These are phyloP conservation scores for Sphaceloma murrayae DNA, from an alignment of 2,329 filamentous ascomycete species.

Conservation along the genomic window DNA sequence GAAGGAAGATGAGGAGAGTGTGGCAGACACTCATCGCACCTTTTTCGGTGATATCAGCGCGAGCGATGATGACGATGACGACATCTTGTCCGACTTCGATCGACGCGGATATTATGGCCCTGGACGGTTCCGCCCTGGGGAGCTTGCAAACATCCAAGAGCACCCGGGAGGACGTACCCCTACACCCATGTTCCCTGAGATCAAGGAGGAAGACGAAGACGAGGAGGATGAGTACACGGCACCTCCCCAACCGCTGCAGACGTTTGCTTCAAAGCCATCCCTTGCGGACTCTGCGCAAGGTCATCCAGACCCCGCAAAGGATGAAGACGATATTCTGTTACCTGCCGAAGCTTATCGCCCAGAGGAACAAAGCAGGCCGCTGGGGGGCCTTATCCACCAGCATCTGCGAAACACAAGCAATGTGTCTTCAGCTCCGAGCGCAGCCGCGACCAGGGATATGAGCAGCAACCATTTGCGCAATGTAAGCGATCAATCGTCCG, in stretches of 20 bases:
- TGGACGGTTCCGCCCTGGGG: conserved; percentile 26
- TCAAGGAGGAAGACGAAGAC: conserved; percentile 26
- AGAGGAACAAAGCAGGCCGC: conserved; percentile 6
- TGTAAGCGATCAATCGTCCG: conserved; percentile 71
- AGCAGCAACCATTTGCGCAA: conserved; percentile 67
- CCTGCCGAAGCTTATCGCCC: conserved; percentile 7
- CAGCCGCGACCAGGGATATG: conserved; percentile 48
- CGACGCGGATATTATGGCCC: conserved; percentile 19
- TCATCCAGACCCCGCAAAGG: conserved; percentile 4
- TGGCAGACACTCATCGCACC: conserved; percentile 29
- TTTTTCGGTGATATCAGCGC: conserved; percentile 33
- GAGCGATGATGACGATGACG: conserved; percentile 34
- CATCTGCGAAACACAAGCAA: conserved; percentile 72
- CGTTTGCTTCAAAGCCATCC: conserved; percentile 14
- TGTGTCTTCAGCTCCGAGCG: conserved; percentile 30
- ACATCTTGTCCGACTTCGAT: conserved; percentile 22
- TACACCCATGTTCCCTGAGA: conserved; percentile 22
- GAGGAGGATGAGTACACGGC: conserved; percentile 19
- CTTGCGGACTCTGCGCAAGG: conserved; percentile 15
- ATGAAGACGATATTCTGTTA: conserved; percentile 23
- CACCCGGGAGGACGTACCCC: conserved; percentile 27
- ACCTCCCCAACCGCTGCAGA: conserved; percentile 13
- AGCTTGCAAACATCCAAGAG: conserved; percentile 28
- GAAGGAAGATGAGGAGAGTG: conserved; percentile 1
- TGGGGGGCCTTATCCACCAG: conserved; percentile 62